Percentiles rank a stretch among this genome's conserved stretches.
Conservation (phyloP, 192 early-diverging fungal species). For the Umbelopsis sp. region DNA sequence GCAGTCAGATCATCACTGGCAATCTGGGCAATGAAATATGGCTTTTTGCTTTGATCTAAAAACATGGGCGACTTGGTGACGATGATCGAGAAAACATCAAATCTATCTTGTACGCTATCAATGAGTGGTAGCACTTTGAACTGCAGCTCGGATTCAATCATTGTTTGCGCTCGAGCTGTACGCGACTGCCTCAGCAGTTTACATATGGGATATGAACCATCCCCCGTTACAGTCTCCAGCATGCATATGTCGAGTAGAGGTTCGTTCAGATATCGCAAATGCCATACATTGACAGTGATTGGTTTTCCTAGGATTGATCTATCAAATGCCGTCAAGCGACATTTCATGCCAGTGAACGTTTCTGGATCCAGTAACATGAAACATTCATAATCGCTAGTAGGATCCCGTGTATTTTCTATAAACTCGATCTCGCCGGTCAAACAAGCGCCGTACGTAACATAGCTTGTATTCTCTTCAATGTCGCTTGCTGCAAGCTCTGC, state of each 20-base stretch:
- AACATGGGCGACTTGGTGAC: background rate
- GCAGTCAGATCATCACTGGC: background rate
- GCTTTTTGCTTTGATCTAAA: background rate
- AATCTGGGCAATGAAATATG: background rate
- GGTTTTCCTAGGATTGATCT: background rate
- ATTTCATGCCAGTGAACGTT: slow-evolving; percentile 4
- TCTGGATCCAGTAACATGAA: slow-evolving; percentile 3
- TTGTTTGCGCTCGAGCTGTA: background rate
- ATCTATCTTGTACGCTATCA: background rate
- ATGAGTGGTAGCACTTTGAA: background rate
- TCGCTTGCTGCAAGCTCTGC: slow-evolving; percentile 13
- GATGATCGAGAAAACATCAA: background rate
- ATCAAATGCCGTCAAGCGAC: slow-evolving; percentile 1
- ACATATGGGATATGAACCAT: background rate
- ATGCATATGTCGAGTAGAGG: background rate
- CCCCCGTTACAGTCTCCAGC: background rate
- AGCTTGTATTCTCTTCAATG: background rate
- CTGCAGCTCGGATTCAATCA: background rate
- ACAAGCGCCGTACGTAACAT: background rate
- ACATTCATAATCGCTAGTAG: slow-evolving; percentile 5
- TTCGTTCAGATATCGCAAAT: background rate
- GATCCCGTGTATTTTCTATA: background rate
- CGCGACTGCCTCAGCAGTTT: background rate
- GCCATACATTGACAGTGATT: background rate
- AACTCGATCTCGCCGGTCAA: slow-evolving; percentile 8